Percentiles rank a stretch among this genome's conserved stretches.
Conservation (phyloP, 2,329 filamentous ascomycete species). For the Ceratocystis cubensis region DNA sequence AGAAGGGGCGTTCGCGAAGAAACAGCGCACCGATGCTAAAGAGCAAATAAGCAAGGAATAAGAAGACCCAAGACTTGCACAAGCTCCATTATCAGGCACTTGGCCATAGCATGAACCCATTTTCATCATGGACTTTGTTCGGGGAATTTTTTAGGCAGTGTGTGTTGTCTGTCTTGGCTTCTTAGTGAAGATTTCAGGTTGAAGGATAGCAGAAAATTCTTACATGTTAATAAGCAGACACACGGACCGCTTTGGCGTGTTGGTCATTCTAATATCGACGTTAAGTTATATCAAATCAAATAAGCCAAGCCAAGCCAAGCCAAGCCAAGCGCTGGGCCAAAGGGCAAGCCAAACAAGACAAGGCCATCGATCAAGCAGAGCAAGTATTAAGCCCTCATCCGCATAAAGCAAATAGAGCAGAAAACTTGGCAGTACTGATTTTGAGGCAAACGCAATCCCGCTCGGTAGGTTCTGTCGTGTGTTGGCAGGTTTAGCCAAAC, state of each 20-base stretch:
- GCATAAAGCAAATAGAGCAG: too few relatives aligned
- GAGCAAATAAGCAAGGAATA: too few relatives aligned
- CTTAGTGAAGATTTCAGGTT: neutral
- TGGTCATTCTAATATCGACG: neutral
- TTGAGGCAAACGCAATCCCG: too few relatives aligned
- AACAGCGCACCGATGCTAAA: too few relatives aligned
- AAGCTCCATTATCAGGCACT: too few relatives aligned
- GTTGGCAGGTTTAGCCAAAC: too few relatives aligned
- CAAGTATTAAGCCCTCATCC: too few relatives aligned
- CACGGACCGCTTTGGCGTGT: neutral
- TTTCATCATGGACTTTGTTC: neutral
- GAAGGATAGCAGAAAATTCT: neutral
- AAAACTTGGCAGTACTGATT: too few relatives aligned
- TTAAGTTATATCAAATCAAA: neutral
- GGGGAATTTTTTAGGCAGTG: neutral
- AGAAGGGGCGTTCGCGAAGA: too few relatives aligned
- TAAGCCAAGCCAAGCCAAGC: neutral
- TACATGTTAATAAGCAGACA: neutral
- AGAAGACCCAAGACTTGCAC: too few relatives aligned
- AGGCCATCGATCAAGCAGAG: neutral
- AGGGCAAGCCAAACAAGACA: neutral
- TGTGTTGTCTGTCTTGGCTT: neutral
- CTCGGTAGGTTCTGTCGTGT: too few relatives aligned
- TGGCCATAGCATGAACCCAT: neutral
- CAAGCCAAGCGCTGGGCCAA: too few relatives aligned